A percentile compares a stretch with the other conserved stretches of the same genome.
Evolutionary conservation across 164 flowering plant species (phyloP).

Genomic region (Piper betle): DNA sequence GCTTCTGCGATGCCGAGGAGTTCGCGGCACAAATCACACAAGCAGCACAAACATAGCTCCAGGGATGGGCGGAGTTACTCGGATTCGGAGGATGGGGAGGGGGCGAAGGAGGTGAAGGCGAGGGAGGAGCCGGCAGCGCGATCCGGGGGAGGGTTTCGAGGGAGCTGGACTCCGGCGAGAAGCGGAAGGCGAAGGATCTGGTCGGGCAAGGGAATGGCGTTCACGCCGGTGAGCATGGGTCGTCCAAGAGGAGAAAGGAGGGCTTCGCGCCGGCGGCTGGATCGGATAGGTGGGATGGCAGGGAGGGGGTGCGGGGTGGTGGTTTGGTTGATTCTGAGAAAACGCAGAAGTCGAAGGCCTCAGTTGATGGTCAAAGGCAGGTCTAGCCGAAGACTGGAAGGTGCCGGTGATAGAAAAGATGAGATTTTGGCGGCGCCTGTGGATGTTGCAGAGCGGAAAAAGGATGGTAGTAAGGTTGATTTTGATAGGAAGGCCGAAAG

Average conservation of each 20-base stretch:
- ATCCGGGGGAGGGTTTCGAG: conserved; percentile 16
- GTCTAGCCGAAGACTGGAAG: conserved; percentile 30
- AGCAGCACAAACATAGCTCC: conserved; percentile 40
- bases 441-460: conserved; percentile 26
- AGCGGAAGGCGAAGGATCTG: conserved; percentile 18
- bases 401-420: conserved; percentile 24
- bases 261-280: conserved; percentile 8
- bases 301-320: conserved; percentile 15
- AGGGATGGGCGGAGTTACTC: conserved; percentile 24
- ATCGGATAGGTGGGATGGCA: conserved; percentile 24
- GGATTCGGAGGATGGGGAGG: conserved; percentile 19
- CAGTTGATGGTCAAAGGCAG: conserved; percentile 30
- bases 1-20: conserved; percentile 41
- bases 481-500: conserved; percentile 33
- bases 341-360: conserved; percentile 15
- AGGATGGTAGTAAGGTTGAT: conserved; percentile 19
- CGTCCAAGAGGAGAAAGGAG: conserved; percentile 20
- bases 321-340: conserved; percentile 19
- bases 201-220: conserved; percentile 10
- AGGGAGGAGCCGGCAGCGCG: conserved; percentile 6
- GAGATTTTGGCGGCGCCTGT: conserved; percentile 8
- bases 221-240: conserved; percentile 8
- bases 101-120: conserved; percentile 12
- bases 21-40: conserved; percentile 52
- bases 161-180: conserved; percentile 15